Evolutionary conservation across 495 filamentous ascomycete genomes (phyloP), one percentile per base, ranked within the genome.

Genomic region (Penicillium lividum): DNA sequence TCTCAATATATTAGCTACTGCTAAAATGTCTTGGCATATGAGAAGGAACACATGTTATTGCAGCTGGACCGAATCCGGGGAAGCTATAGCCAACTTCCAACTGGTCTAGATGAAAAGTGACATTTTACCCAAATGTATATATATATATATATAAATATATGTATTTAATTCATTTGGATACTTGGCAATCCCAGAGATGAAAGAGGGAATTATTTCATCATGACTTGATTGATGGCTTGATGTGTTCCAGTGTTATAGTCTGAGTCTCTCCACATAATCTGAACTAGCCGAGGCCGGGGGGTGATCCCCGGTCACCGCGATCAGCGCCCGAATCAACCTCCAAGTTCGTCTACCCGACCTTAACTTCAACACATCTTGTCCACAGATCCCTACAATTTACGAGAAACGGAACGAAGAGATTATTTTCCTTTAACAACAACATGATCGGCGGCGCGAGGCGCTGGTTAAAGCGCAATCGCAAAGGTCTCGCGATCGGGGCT

Each of bases 401-500:
- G 13, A 47, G 1, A 40, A 57, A 34, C 40, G 43, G 53, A 38
- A 28, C 44, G 25, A 28, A 57, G 45, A 36, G 46, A 62, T 51
- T 60, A 55, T 54, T 45, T 59, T 27, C 52, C 54, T 47, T 49
- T 9, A 58, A 53, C 38, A 30, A 61, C 74, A 80, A 65, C 68
- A 96, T 97, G 92, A 86, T 96, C 72, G 80, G 84, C 64, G 84
- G 90, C 64, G 89, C 89, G 51, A 87, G 88, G 73, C 84, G 83
- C 78, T 98, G 94, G 92, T 80, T 97, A 61, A 84, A 84, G 75
- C 90, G 92, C 77, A 96, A 98, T 80, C 88, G 91, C 73, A 94
- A 88, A 59, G 88, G 85, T 60, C 82, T 98, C 63, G 90, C 90
- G 65, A 86, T 98, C 70, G 91, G 91, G 60, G 83, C 89, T 58